phyloP scores from a whole-genome alignment of 106 monocot genomes.

The Platanthera guangdongensis region DNA sequence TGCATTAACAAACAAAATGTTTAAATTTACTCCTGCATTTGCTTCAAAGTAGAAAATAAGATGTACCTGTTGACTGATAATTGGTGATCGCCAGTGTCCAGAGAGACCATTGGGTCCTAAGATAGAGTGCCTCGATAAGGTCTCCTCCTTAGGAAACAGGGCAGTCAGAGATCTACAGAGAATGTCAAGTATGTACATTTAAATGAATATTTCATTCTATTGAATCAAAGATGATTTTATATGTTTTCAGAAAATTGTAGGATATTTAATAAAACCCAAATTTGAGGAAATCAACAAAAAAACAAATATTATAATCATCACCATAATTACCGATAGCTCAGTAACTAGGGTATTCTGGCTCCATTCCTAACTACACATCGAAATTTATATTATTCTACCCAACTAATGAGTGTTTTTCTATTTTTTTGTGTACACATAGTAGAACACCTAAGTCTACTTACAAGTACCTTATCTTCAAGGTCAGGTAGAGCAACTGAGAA shows the following conservation, averaged over 20 bases:
- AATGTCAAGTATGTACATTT: conserved; percentile 4
- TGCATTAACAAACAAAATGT: conserved; percentile 23
- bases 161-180: conserved; percentile 54
- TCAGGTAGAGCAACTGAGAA: too few species aligned
- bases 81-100: conserved; percentile 69
- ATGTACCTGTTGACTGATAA: conserved; percentile 48
- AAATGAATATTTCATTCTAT: not conserved
- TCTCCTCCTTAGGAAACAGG: conserved; percentile 72
- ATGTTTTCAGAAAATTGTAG: not conserved
- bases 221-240: not conserved
- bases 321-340: not conserved
- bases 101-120: conserved; percentile 89
- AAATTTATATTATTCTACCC: too few species aligned
- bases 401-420: too few species aligned
- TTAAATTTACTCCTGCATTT: conserved; percentile 10
- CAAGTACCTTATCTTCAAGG: too few species aligned
- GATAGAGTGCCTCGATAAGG: conserved; percentile 82
- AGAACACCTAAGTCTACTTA: too few species aligned
- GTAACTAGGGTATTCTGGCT: not conserved
- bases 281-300: not conserved
- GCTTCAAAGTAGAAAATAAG: not conserved
- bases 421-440: too few species aligned
- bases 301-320: not conserved
- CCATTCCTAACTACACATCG: too few species aligned
- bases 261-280: not conserved